Base-by-base conservation (phyloP, 1,139 yeast genomes). In the Suhomyces yuchorum region DNA sequence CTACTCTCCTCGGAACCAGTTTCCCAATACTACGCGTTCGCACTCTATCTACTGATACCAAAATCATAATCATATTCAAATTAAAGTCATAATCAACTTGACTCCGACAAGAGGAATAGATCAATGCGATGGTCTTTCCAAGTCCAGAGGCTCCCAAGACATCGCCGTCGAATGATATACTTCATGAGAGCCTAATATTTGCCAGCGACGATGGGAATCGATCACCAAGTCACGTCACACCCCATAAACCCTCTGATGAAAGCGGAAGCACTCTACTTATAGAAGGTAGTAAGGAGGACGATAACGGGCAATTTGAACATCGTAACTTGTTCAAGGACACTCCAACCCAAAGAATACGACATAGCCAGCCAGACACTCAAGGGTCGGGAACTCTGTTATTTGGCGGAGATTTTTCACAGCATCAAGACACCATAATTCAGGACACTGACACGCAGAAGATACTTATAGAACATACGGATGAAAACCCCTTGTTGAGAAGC, bases 171-270 rank as follows among this genome's bases (percentile, higher is more conserved):
- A 44, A 42, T 14, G 52, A 49, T 9, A 41, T 40, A 14, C 40
- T 26, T 24, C 38, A 45, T 18, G 47, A 49, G 23, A 46, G 50
- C 24, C 50, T 49, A 9, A 43, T 49, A 7, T 49, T 49, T 28
- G 52, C 49, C 24, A 43, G 43, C 30, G 52, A 49, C 17, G 43
- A 34, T 14, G 39, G 39, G n/a, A 15, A n/a, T 37, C 32, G 18
- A 11, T 37, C 39, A 8, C 39, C 39, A 11, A 12, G 8, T 9
- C 39, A 14, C 11, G n/a, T 14, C 26, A 22, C 30, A 6, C 8
- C 24, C 8, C 24, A 15, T 12, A 37, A 15, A 8, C n/a, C 30
- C 5, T 8, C 24, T 17, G 26, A 37, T 17, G 39, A 22, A 2
- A 23, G 19, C n/a, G 20, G 30, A 7, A 15, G 20, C 7, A 22